Evolutionary conservation across 73 alveolate genomes (phyloP).

Genomic region (Stentor roeselii): DNA sequence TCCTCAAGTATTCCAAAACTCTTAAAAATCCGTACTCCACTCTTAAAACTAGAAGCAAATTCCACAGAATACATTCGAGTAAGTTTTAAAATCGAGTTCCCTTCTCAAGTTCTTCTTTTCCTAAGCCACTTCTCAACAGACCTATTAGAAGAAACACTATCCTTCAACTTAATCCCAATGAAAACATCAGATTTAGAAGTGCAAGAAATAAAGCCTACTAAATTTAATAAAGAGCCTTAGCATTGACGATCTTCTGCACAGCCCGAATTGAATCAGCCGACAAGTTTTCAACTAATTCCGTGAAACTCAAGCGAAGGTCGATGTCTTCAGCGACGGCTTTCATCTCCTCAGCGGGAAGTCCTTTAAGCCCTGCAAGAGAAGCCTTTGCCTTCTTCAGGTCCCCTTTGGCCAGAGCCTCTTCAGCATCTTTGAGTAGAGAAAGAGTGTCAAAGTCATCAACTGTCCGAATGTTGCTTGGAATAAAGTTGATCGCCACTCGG

Average conservation of each 20-base stretch:
- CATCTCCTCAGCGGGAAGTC: conserved; percentile 8
- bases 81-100: neutral
- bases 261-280: neutral
- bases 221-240: neutral
- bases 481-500: neutral
- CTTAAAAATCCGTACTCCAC: neutral
- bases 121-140: neutral
- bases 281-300: neutral
- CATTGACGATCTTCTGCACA: neutral
- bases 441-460: conserved; percentile 19
- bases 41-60: neutral
- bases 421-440: conserved; percentile 17
- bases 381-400: neutral
- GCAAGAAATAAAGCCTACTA: neutral
- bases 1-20: neutral
- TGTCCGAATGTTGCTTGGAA: conserved; percentile 1
- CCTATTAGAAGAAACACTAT: neutral
- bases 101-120: neutral
- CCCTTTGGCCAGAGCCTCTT: neutral
- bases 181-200: neutral
- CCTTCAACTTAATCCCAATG: neutral
- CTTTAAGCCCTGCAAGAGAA: neutral
- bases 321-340: neutral
- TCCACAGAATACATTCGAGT: neutral
- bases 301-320: neutral